Percentiles rank a stretch among this genome's conserved stretches.
Evolutionary conservation across 139 green algal genomes (phyloP).

Genomic region (Yamagishiella unicocca): DNA sequence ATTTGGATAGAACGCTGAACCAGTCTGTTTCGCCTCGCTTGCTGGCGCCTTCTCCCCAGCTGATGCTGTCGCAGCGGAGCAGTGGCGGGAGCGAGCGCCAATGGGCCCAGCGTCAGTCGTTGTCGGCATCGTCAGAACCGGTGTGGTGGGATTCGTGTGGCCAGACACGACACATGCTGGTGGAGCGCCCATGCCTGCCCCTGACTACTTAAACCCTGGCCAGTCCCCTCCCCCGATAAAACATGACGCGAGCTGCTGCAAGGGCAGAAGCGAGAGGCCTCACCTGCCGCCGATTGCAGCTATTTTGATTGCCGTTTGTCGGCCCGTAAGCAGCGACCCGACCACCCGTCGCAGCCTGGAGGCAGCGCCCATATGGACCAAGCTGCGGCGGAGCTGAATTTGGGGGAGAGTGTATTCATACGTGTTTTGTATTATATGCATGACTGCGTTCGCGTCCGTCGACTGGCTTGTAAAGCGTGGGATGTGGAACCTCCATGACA

Average conservation of each 20-base stretch:
- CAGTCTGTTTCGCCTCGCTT: conserved; percentile 14
- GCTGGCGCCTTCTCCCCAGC: neutral
- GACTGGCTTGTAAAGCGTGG: neutral
- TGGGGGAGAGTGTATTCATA: neutral
- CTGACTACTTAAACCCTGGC: no score
- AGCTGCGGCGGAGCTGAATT: neutral
- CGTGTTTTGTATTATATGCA: neutral
- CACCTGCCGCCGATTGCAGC: conserved; percentile 16
- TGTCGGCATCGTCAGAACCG: no score
- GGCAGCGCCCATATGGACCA: neutral
- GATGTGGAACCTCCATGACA: neutral
- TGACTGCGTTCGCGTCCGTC: neutral
- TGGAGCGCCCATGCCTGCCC: no score
- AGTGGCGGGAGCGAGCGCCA: no score
- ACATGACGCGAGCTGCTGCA: neutral
- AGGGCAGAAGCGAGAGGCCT: neutral
- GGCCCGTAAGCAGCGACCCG: neutral
- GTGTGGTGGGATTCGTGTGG: no score
- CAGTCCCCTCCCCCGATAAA: no score
- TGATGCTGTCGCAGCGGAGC: neutral
- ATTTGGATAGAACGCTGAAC: conserved; percentile 10
- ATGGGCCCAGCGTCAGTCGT: no score
- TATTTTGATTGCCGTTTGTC: neutral
- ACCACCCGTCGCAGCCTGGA: conserved; percentile 1
- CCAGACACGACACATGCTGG: no score